A percentile compares a stretch with the other conserved stretches of the same genome.
Evolutionary conservation across 176 grass and related monocot genomes (phyloP).

Genomic region (Carex parvula): DNA sequence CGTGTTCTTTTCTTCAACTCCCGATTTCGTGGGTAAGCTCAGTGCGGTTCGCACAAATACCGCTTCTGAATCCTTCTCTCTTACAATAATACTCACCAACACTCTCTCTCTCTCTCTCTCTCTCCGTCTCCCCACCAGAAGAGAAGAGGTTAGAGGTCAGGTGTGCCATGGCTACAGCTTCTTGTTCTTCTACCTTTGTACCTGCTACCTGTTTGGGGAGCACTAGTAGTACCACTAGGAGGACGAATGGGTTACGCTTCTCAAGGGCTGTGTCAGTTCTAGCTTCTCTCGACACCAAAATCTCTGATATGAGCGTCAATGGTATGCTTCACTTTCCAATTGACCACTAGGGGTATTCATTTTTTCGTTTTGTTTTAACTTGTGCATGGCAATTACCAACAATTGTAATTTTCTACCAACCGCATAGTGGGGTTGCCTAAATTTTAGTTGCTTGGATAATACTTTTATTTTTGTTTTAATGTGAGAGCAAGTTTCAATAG

Average conservation of each 20-base stretch:
- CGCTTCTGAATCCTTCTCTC: background rate
- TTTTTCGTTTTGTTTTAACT: background rate
- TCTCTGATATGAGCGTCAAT: slow-evolving; percentile 85
- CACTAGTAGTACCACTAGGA: background rate
- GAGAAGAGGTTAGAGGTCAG: background rate
- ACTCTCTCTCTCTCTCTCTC: background rate
- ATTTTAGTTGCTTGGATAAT: background rate
- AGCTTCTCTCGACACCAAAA: slow-evolving; percentile 74
- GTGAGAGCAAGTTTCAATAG: background rate
- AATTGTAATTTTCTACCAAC: background rate
- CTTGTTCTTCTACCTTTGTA: slow-evolving; percentile 38
- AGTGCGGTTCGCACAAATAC: background rate
- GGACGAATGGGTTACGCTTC: background rate
- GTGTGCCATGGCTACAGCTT: slow-evolving; percentile 58
- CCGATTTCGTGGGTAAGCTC: slow-evolving; percentile 22
- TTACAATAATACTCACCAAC: background rate
- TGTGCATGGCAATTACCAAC: background rate
- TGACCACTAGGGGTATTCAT: background rate
- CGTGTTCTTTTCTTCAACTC: background rate
- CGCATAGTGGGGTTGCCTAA: background rate
- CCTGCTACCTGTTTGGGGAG: slow-evolving; percentile 27
- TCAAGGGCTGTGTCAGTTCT: slow-evolving; percentile 21
- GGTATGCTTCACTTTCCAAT: slow-evolving; percentile 41
- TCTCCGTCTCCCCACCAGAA: background rate
- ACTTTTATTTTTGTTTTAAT: slow-evolving; percentile 1